Conservation (phyloP, 176 grass and related monocot species). For the Puya raimondii region DNA sequence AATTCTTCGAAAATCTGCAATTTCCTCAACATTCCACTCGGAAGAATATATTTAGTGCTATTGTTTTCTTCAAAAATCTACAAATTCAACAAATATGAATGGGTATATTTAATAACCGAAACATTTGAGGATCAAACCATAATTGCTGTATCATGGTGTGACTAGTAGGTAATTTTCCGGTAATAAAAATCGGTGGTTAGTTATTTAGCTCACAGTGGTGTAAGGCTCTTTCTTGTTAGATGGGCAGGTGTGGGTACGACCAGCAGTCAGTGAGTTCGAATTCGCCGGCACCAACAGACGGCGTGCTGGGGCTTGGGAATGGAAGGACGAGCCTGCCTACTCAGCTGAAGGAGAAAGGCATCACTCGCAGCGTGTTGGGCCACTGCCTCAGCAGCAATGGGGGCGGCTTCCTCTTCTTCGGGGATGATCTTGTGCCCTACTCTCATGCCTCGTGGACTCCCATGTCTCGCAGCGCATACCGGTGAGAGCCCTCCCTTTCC, state of each 20-base stretch:
- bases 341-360: constrained; percentile 69
- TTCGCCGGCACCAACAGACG: constrained; percentile 47
- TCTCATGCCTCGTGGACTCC: constrained; percentile 56
- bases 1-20: too few relatives aligned
- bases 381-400: constrained; percentile 76
- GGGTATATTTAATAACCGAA: too few relatives aligned
- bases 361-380: constrained; percentile 80
- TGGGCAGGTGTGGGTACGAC: constrained; percentile 77
- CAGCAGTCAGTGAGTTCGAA: constrained; percentile 37
- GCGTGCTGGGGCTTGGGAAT: constrained; percentile 71
- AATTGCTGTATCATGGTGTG: background rate
- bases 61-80: too few relatives aligned
- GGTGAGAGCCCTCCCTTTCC: constrained; percentile 23
- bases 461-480: constrained; percentile 39
- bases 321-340: constrained; percentile 69
- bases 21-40: too few relatives aligned
- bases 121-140: too few relatives aligned
- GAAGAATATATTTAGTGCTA: too few relatives aligned
- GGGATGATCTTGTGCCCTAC: constrained; percentile 74
- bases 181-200: too few relatives aligned
- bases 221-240: background rate
- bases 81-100: too few relatives aligned
- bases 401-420: constrained; percentile 90
- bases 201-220: too few relatives aligned
- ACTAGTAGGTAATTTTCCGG: background rate